Conservation (phyloP, 139 green algal genomes). For the Asterochloris erici region DNA sequence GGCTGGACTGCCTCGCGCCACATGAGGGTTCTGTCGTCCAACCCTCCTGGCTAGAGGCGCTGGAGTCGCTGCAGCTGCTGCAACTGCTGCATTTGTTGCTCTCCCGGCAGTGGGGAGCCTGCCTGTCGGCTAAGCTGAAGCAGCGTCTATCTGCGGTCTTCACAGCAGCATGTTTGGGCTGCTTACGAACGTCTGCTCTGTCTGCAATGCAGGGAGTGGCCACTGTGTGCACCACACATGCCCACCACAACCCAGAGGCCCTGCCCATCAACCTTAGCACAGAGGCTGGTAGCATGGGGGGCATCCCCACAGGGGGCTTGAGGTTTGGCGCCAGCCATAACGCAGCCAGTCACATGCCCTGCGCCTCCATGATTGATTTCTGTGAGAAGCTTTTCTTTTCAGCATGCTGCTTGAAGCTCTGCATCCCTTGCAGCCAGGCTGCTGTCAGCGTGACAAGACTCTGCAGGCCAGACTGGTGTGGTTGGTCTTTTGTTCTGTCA, state of each 20-base stretch:
- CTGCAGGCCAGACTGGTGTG: too few relatives aligned
- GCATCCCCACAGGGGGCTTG: constrained; percentile 33
- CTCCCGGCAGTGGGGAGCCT: too few relatives aligned
- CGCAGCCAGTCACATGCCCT: constrained; percentile 21
- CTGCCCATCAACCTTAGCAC: constrained; percentile 33
- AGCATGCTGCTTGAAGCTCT: too few relatives aligned
- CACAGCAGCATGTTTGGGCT: background rate
- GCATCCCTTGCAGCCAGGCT: too few relatives aligned
- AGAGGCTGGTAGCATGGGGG: constrained; percentile 42
- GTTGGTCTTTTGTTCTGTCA: too few relatives aligned
- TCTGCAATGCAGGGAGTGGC: constrained; percentile 33
- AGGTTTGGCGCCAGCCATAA: constrained; percentile 41
- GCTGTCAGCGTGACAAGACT: too few relatives aligned
- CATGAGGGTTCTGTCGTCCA: too few relatives aligned
- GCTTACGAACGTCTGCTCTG: background rate
- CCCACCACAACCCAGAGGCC: constrained; percentile 26
- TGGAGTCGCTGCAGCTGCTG: too few relatives aligned
- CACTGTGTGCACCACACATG: constrained; percentile 32
- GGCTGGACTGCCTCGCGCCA: too few relatives aligned
- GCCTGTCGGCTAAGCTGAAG: too few relatives aligned
- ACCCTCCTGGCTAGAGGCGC: too few relatives aligned
- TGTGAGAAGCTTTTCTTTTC: background rate
- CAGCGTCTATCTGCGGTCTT: background rate
- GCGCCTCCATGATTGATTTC: constrained; percentile 42
- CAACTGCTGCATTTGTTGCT: too few relatives aligned